Evolutionary conservation across 768 basidiomycete genomes (phyloP), one percentile per base, ranked within the genome.

Genomic region (Austroboletus festivus): DNA sequence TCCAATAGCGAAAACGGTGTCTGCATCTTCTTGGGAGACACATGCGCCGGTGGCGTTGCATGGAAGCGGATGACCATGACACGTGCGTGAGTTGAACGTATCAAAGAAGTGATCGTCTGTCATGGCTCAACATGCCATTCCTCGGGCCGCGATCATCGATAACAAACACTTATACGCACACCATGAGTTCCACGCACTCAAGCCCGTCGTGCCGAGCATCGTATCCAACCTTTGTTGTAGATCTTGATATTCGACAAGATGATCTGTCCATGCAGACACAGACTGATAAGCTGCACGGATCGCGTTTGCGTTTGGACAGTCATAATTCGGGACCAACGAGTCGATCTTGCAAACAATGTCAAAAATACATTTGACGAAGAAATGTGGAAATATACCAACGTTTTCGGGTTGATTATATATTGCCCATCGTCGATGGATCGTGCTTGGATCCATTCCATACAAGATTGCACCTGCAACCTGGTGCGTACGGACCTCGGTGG

Each of bases 1-100:
- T 0, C 80, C 81, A 5, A 81, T 69, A 18, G 77, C 71, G 54
- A 75, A 83, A 3, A 81, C 79, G 0, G 70, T 72, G 47, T 76
- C 56, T 11, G 80, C 79, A 41, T 78, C 76, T 22, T 63, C 66
- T 20, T 67, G 63, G 2, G 71, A 65, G 21, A 79, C 68, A 49
- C 76, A 78, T 0, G 57, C 58, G 4, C 73, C 71, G 4, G 60
- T 66, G 10, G 61, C 47, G 47, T 76, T 78, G 50, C 76, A 78
- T 0, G 76, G 76, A 13, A 78, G 59, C 2, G 59, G 26, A 15
- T 60, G 59, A 2, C 70, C 71, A 46, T 74, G 59, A 51, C 76
- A 78, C 1, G 73, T 76, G 40, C 77, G 62, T 4, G 77, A 74
- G 16, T 65, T 71, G 58, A 78, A 75, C n/a, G 73, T 73, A 55